Base-by-base conservation (phyloP, 2,329 filamentous ascomycete species). In the Balansia obtecta region DNA sequence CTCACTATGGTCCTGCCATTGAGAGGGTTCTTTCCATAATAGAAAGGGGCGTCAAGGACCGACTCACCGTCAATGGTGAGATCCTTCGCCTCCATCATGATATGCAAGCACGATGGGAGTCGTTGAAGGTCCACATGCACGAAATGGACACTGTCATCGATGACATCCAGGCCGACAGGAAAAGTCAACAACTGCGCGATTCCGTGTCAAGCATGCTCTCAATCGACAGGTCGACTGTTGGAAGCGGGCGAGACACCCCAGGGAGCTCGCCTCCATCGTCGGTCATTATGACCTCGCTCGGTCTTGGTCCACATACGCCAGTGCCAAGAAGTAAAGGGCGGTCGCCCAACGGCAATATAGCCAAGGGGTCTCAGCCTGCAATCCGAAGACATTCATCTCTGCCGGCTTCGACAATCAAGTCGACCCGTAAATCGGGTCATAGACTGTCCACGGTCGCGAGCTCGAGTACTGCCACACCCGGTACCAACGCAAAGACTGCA, bases 21-120 rank as follows among this genome's bases (percentile, higher is more conserved):
- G 88, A 93, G 63, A 80, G 90, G 41, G 88, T 98, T 8, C 70
- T 97, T 16, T 83, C 85, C 39, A 94, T 97, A 62, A 96, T 97
- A 47, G 88, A 96, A 58, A 91, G 88, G 63, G 93, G 93, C n/a
- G 85, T 97, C 60, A 86, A 87, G 63, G 89, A 97, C 61, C 82
- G 93, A n/a, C 73, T 96, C 46, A 97, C 93, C 0, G 88, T 97
- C 50, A 97, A 98, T 62, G 93, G 93, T 43, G 93, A 97, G 67
- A 93, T 97, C 54, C 68, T 97, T 30, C 81, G 89, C 43, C 73
- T 97, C 33, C 85, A 95, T 60, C 79, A 82, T 7, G 90, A 97
- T 59, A 85, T 96, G 71, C 83, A 88, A 60, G 75, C 80, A n/a
- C 83, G 85, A 59, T 94, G 90, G 80, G 79, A 84, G 56, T 77